A percentile compares a stretch with the other conserved stretches of the same genome.
phyloP scores from a whole-genome alignment of 495 filamentous ascomycete genomes.

The Aspergillus haitiensis region DNA sequence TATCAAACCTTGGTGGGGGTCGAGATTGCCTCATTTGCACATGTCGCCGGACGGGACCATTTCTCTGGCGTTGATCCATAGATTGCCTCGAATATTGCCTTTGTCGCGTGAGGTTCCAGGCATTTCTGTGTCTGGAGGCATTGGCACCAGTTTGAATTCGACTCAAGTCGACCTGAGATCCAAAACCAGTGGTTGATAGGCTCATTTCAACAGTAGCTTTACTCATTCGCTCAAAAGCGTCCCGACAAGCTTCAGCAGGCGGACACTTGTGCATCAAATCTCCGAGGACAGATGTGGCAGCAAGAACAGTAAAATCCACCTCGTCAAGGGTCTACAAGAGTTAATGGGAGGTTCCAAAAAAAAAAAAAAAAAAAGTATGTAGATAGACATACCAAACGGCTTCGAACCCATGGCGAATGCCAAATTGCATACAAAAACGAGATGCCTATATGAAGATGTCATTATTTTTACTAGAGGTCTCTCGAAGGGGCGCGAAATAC shows the following conservation, averaged over 20 bases:
- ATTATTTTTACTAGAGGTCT: constrained; percentile 13
- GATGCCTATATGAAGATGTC: constrained; percentile 59
- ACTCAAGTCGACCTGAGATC: constrained; percentile 48
- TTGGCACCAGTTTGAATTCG: constrained; percentile 21
- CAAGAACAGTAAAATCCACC: constrained; percentile 91
- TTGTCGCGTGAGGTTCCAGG: constrained; percentile 25
- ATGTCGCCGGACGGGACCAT: constrained; percentile 30
- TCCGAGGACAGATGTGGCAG: constrained; percentile 84
- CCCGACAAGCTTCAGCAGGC: constrained; percentile 80
- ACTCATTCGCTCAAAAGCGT: constrained; percentile 93
- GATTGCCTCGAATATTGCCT: constrained; percentile 25
- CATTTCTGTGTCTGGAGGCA: constrained; percentile 19
- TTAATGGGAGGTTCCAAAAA: constrained; percentile 7
- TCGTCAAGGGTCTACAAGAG: constrained; percentile 76
- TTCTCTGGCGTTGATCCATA: constrained; percentile 31
- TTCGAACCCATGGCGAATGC: constrained; percentile 88
- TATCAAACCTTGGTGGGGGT: constrained; percentile 59
- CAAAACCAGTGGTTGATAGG: constrained; percentile 78
- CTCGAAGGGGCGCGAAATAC: neutral
- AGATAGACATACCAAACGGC: constrained; percentile 64
- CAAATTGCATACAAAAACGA: constrained; percentile 96
- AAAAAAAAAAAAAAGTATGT: neutral
- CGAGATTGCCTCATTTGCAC: constrained; percentile 35
- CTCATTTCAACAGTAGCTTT: constrained; percentile 94
- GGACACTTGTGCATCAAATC: constrained; percentile 78